Evolutionary conservation across 352 stramenopile species (phyloP).

Genomic region (Phytophthora pseudosyringae): DNA sequence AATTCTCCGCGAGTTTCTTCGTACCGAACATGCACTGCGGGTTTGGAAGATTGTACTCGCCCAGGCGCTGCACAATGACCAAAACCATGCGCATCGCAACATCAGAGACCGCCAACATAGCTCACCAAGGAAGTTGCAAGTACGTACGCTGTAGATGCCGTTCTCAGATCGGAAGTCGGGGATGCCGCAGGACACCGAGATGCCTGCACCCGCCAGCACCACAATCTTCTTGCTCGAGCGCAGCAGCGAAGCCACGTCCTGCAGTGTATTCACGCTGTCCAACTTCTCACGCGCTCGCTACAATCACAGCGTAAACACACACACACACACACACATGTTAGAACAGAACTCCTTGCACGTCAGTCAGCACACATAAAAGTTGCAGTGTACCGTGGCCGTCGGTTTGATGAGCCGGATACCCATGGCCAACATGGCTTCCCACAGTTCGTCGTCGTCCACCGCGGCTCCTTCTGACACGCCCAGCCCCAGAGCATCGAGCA

Average conservation of each 20-base stretch:
- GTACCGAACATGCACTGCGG: constrained; percentile 89
- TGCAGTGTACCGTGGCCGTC: constrained; percentile 49
- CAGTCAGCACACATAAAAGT: neutral
- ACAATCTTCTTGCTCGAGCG: constrained; percentile 89
- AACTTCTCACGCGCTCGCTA: constrained; percentile 55
- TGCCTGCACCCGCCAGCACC: constrained; percentile 94
- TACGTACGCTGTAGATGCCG: constrained; percentile 90
- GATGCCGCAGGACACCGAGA: constrained; percentile 97
- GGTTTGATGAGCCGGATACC: constrained; percentile 82
- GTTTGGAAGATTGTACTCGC: constrained; percentile 85
- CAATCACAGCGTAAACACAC: neutral
- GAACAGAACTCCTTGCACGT: neutral
- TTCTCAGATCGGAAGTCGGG: constrained; percentile 98
- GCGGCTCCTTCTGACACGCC: constrained; percentile 80
- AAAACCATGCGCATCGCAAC: constrained; percentile 1
- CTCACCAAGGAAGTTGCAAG: neutral
- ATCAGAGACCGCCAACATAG: constrained; percentile 7
- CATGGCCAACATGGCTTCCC: constrained; percentile 88
- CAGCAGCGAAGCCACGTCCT: constrained; percentile 81
- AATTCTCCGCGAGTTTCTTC: constrained; percentile 1
- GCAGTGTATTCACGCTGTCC: constrained; percentile 62
- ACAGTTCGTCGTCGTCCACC: constrained; percentile 83
- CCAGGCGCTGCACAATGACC: constrained; percentile 50
- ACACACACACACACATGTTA: neutral
- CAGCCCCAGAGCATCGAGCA: constrained; percentile 81